Evolutionary conservation across 169 alveolate genomes (phyloP), one percentile per base, ranked within the genome.

Genomic region (Plasmodium reichenowi): DNA sequence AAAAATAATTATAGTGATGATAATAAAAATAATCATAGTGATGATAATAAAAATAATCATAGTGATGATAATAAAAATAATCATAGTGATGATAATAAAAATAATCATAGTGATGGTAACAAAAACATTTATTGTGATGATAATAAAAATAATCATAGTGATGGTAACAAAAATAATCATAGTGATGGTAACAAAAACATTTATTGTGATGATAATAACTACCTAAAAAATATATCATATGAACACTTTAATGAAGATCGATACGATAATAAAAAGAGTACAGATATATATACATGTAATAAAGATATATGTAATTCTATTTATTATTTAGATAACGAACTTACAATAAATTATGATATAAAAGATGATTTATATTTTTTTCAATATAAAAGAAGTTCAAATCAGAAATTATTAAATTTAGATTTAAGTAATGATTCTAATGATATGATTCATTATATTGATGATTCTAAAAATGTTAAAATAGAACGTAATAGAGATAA

Each of bases 401-500:
- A 52, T 62, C 20, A 17, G 1, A 62, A 24, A 24, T 24, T 24
- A 15, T 1, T 7, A 38, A 67, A 20, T 29, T 59, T 58, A 8
- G 78, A 83, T 8, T 2, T 68, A n/a, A n/a, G 85, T 45, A 56
- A 24, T 24, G 91, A 83, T 17, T 45, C 68, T 8, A 71, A 63
- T 26, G 71, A 45, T 15, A 45, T 48, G 1, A 48, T 83, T 29
- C 70, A 24, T 32, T 83, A 83, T 50, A 83, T 83, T 58, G 91
- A 83, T 62, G 91, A 83, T 50, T 83, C 85, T 20, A 83, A 58
- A 24, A 63, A 50, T 24, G 56, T 63, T 17, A 70, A 22, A 6
- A 83, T 68, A 4, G 91, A 83, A 62, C 68, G 47, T 22, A 83
- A 58, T 60, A 83, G 50, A 58, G 91, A 83, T 20, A 83, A 43